Percentiles rank a stretch among this genome's conserved stretches.
Conservation (phyloP, 768 basidiomycete species). For the Lentinula detonsa region DNA sequence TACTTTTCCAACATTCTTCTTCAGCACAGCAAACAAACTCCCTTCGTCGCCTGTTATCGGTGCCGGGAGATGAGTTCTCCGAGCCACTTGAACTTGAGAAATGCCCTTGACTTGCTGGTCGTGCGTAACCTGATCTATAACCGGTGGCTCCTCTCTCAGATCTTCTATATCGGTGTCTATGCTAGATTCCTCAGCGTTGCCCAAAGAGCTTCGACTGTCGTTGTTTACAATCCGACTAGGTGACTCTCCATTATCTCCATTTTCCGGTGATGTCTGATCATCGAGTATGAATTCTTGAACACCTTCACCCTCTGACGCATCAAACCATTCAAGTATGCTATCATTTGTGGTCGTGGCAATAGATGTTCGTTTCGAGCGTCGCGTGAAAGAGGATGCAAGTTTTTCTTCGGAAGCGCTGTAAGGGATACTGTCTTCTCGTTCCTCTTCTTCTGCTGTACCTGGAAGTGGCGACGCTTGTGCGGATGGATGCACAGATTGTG, state of each 20-base stretch:
- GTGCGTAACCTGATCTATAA: not conserved
- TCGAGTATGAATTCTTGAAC: conserved; percentile 69
- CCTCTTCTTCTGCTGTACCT: conserved; percentile 43
- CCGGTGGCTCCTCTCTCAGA: conserved; percentile 15
- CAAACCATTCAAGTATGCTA: conserved; percentile 66
- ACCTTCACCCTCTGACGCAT: conserved; percentile 57
- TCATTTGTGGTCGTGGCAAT: conserved; percentile 45
- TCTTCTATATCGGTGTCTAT: conserved; percentile 50
- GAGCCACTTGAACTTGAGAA: conserved; percentile 25
- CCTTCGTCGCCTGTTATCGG: conserved; percentile 68
- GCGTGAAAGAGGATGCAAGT: conserved; percentile 22
- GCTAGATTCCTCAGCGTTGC: conserved; percentile 39
- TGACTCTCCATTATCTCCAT: conserved; percentile 31
- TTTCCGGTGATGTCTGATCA: conserved; percentile 30
- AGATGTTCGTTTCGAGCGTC: conserved; percentile 37
- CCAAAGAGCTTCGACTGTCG: conserved; percentile 32
- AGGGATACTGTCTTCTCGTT: conserved; percentile 27
- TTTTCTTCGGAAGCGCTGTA: conserved; percentile 12
- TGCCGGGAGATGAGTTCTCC: conserved; percentile 56
- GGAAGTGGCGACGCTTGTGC: conserved; percentile 33
- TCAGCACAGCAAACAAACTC: conserved; percentile 74
- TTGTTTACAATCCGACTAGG: conserved; percentile 32
- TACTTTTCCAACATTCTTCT: conserved; percentile 88
- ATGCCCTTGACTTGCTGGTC: conserved; percentile 5
- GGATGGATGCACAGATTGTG: conserved; percentile 7